Evolutionary conservation across 2,329 filamentous ascomycete genomes (phyloP).

Genomic region (Fusarium temperatum): DNA sequence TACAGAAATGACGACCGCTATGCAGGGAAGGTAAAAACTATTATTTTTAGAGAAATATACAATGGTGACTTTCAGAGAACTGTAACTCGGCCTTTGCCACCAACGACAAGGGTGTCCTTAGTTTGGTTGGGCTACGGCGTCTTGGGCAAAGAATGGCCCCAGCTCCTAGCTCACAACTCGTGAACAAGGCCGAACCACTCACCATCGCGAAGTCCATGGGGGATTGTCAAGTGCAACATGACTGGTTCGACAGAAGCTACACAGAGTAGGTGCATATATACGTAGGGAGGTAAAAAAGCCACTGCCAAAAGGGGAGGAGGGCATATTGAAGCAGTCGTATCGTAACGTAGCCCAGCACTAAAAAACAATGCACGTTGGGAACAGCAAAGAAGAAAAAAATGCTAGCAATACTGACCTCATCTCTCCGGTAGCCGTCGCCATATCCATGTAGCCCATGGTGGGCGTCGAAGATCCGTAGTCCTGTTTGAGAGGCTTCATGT

Average conservation of each 20-base stretch:
- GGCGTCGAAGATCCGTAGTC: constrained; percentile 65
- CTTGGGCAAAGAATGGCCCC: constrained; percentile 2
- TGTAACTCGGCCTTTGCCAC: constrained; percentile 16
- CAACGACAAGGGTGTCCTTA: constrained; percentile 22
- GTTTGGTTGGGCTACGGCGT: background rate
- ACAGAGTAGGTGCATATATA: background rate
- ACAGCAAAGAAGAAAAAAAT: constrained; percentile 21
- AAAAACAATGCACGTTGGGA: background rate
- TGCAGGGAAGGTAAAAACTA: background rate
- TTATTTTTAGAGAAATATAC: background rate
- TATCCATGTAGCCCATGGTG: constrained; percentile 64
- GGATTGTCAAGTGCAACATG: constrained; percentile 1
- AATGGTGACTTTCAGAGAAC: background rate
- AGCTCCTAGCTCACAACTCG: constrained; percentile 28
- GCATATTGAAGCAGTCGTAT: background rate
- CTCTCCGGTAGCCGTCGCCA: constrained; percentile 59
- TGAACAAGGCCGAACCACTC: constrained; percentile 28
- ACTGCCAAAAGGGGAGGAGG: background rate
- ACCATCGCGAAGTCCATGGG: background rate
- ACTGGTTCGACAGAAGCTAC: background rate
- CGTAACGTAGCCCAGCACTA: background rate
- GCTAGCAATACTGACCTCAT: constrained; percentile 60
- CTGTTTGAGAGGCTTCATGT: constrained; percentile 50
- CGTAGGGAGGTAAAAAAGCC: background rate
- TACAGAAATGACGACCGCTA: background rate